Base-by-base conservation (phyloP, 345 rosid genomes). In the Gossypium turneri region DNA sequence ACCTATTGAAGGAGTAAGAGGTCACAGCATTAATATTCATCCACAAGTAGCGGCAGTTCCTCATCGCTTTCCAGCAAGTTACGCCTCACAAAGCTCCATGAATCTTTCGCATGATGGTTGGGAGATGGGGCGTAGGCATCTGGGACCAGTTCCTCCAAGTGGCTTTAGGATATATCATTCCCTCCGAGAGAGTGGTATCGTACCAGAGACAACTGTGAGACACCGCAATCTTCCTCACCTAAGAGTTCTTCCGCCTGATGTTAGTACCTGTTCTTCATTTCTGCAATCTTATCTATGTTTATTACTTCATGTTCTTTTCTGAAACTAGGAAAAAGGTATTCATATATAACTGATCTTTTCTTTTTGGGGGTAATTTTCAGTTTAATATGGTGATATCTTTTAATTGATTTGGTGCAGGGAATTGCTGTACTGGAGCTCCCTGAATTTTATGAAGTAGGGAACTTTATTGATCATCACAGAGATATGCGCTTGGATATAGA, bases 401-500 rank as follows among this genome's bases (percentile, higher is more conserved):
- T 56, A 56, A 13, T 69, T 78, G 22, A n/a, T 73, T 50, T 73
- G 72, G 67, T 82, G 58, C 65, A 94, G 98, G 98, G 90, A 61
- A 84, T 85, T 81, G 93, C 94, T 13, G 12, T 87, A 43, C 81
- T 89, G 12, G 94, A 85, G 79, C 79, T 83, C 48, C 85, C 88
- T 43, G 88, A 82, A 69, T 82, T 74, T 72, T 83, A 86, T 78
- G 86, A 86, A 73, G 86, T 76, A 27, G 90, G 80, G 57, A 82
- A 82, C 78, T 72, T 81, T 58, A 56, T 82, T 17, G 98, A 90
- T 75, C 88, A 84, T 85, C 97, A 94, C 78, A 84, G 90, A 77
- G 98, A 87, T 69, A 89, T 94, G 98, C 98, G 98, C 44, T 78
- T 94, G 87, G 97, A 94, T 80, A 90, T 90, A 72, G 98, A 91